A percentile compares a stretch with the other conserved stretches of the same genome.
phyloP scores from a whole-genome alignment of 1,139 yeast species.

The Blastobotrys illinoisensis region DNA sequence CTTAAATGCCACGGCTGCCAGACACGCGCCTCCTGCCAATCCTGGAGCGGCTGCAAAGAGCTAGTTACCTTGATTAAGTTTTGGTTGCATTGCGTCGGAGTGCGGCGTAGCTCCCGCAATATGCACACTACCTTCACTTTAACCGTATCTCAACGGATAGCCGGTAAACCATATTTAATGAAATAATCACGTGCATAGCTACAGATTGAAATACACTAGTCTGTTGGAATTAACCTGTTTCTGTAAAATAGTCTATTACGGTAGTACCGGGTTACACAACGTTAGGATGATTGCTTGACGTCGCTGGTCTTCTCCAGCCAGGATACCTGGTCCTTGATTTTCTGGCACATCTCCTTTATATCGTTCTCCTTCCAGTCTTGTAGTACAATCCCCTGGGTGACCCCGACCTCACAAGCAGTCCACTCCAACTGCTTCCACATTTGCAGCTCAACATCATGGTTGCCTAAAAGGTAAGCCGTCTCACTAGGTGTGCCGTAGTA shows the following conservation, averaged over 20 bases:
- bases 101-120: neutral
- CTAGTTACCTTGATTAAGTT: neutral
- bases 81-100: neutral
- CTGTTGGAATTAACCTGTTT: no score
- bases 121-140: neutral
- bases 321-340: constrained; percentile 25
- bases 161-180: no score
- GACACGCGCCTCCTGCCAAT: neutral
- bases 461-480: constrained; percentile 22
- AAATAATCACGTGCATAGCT: no score
- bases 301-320: constrained; percentile 25
- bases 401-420: constrained; percentile 46
- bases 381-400: constrained; percentile 38
- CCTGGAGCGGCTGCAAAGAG: neutral
- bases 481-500: constrained; percentile 53
- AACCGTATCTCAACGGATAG: no score
- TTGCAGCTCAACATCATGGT: constrained; percentile 50
- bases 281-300: neutral
- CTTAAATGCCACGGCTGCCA: neutral
- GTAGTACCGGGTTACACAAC: no score
- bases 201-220: no score
- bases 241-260: no score
- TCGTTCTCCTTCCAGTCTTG: constrained; percentile 41
- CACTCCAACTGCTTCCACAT: constrained; percentile 59
- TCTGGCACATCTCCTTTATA: constrained; percentile 36